Percentiles rank a stretch among this genome's conserved stretches.
phyloP scores from a whole-genome alignment of 257 asterid genomes.

The Ballota nigra region DNA sequence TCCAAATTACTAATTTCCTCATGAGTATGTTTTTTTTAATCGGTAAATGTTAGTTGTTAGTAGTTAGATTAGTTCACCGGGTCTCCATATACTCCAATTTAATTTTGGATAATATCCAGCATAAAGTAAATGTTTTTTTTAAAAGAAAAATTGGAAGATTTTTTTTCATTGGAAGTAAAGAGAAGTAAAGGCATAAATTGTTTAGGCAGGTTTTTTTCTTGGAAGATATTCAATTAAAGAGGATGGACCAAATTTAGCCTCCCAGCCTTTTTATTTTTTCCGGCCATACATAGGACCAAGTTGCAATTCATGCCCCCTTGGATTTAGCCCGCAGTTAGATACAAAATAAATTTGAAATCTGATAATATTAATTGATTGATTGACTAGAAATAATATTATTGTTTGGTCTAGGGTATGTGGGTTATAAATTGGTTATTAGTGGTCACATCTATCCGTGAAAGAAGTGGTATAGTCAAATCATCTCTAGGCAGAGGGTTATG shows the following conservation, averaged over 20 bases:
- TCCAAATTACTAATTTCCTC: no score
- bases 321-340: conserved; percentile 23
- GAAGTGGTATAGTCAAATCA: conserved; percentile 28
- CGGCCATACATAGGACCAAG: conserved; percentile 24
- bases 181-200: not conserved
- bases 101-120: no score
- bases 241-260: conserved; percentile 24
- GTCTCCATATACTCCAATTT: no score
- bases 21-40: no score
- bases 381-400: conserved; percentile 12
- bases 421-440: conserved; percentile 16
- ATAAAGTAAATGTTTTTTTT: not conserved
- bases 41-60: no score
- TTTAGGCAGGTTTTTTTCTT: conserved; percentile 19
- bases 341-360: not conserved
- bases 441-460: conserved; percentile 30
- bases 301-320: conserved; percentile 30
- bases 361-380: conserved; percentile 11
- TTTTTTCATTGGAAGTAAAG: no score
- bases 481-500: conserved; percentile 17
- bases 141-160: not conserved
- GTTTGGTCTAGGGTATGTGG: conserved; percentile 9
- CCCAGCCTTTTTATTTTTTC: conserved; percentile 21
- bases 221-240: conserved; percentile 25
- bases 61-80: no score